phyloP scores from a whole-genome alignment of 768 basidiomycete species.

The Suillus variegatus region DNA sequence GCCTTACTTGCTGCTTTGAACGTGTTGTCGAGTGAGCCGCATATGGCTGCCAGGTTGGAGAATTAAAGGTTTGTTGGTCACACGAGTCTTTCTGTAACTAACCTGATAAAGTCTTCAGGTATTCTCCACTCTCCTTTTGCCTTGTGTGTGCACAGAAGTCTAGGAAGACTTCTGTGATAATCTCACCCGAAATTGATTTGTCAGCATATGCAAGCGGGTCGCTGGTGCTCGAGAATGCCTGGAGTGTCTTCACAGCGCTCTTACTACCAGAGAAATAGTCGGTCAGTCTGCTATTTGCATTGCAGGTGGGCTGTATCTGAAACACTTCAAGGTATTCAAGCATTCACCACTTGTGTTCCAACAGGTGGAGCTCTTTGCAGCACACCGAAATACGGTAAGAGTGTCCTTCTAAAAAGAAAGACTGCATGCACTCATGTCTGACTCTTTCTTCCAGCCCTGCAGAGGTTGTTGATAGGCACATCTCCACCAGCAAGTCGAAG shows the following conservation, averaged over 20 bases:
- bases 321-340: constrained; percentile 19
- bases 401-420: too few species aligned
- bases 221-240: background rate
- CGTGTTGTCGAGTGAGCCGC: too few species aligned
- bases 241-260: background rate
- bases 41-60: too few species aligned
- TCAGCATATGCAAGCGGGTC: constrained; percentile 9
- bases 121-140: background rate
- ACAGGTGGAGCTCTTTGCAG: constrained; percentile 23
- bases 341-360: constrained; percentile 6
- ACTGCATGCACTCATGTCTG: constrained; percentile 16
- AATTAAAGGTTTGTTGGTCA: too few species aligned
- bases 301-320: background rate
- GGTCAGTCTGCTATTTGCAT: background rate
- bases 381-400: background rate
- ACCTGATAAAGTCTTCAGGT: constrained; percentile 7
- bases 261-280: background rate
- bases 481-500: constrained; percentile 25
- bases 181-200: constrained; percentile 17
- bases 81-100: too few species aligned
- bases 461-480: constrained; percentile 20
- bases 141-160: constrained; percentile 13
- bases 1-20: too few species aligned
- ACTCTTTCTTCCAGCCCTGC: constrained; percentile 24
- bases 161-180: constrained; percentile 22